A percentile compares a stretch with the other conserved stretches of the same genome.
phyloP scores from a whole-genome alignment of 768 basidiomycete genomes.

The Pleurotus tuoliensis region DNA sequence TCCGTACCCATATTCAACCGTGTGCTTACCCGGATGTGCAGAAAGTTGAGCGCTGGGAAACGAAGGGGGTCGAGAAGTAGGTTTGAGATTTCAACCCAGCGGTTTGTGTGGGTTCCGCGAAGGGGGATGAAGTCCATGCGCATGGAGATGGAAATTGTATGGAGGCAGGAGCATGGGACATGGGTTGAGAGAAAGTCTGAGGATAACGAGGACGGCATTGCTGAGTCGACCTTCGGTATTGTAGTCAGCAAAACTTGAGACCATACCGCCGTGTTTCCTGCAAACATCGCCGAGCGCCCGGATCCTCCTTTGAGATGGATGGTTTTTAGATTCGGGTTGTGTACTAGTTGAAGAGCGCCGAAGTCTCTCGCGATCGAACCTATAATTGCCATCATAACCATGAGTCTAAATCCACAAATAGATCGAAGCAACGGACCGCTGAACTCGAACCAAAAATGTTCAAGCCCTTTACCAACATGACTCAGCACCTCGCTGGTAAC shows the following conservation, averaged over 20 bases:
- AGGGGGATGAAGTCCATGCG: constrained; percentile 7
- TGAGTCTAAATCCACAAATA: neutral
- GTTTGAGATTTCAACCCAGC: neutral
- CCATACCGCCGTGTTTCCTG: constrained; percentile 6
- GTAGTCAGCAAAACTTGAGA: neutral
- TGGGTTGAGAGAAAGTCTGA: no score
- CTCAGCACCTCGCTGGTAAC: neutral
- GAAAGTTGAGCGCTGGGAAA: neutral
- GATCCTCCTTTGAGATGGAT: constrained; percentile 3
- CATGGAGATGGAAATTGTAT: neutral
- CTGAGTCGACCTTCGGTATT: neutral
- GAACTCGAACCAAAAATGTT: constrained; percentile 1
- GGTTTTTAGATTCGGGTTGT: neutral
- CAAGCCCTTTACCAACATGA: neutral
- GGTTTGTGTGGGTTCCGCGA: constrained; percentile 4
- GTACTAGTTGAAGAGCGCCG: neutral
- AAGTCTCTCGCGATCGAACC: constrained; percentile 2
- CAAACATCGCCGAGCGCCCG: constrained; percentile 7
- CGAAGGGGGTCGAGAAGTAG: neutral
- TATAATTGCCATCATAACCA: neutral
- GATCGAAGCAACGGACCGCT: neutral
- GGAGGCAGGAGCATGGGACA: neutral
- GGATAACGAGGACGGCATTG: no score
- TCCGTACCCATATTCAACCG: neutral
- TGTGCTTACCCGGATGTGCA: neutral